phyloP scores from a whole-genome alignment of 768 basidiomycete species.

The Leccinum uliginosum region DNA sequence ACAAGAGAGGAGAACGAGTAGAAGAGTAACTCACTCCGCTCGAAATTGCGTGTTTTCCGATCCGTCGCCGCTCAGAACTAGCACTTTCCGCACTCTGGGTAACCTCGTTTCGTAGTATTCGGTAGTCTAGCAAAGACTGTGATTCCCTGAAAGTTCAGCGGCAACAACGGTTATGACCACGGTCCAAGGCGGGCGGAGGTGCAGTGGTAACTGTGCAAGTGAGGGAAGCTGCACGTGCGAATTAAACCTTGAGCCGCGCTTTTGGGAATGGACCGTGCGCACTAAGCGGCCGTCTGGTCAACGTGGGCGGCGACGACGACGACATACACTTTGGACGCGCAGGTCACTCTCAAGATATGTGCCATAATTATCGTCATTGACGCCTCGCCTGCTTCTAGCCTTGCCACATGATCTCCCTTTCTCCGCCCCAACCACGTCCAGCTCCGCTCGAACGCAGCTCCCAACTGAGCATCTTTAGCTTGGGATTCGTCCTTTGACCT shows the following conservation, averaged over 20 bases:
- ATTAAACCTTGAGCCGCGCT: constrained; percentile 27
- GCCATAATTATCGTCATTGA: constrained; percentile 25
- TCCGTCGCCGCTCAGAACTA: constrained; percentile 36
- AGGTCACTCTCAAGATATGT: constrained; percentile 5
- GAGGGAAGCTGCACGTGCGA: constrained; percentile 31
- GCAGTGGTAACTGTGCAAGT: constrained; percentile 28
- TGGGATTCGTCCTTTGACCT: neutral
- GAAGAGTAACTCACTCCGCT: constrained; percentile 31
- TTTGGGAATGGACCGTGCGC: constrained; percentile 27
- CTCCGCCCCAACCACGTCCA: constrained; percentile 32
- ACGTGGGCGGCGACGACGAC: constrained; percentile 22
- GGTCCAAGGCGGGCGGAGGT: constrained; percentile 9
- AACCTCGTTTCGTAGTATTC: constrained; percentile 11
- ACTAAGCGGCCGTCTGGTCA: constrained; percentile 7
- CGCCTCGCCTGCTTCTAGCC: constrained; percentile 12
- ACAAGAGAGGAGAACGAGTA: constrained; percentile 1
- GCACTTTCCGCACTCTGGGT: constrained; percentile 8
- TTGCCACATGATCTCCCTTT: constrained; percentile 26
- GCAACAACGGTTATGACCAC: constrained; percentile 3
- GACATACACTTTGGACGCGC: constrained; percentile 1
- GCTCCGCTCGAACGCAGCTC: constrained; percentile 33
- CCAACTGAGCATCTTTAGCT: neutral
- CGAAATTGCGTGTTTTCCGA: constrained; percentile 35
- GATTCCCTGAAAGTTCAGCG: constrained; percentile 9
- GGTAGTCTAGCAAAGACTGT: constrained; percentile 2